Base-by-base conservation (phyloP, 2,329 filamentous ascomycete species). In the Thielaviopsis ethacetica region DNA sequence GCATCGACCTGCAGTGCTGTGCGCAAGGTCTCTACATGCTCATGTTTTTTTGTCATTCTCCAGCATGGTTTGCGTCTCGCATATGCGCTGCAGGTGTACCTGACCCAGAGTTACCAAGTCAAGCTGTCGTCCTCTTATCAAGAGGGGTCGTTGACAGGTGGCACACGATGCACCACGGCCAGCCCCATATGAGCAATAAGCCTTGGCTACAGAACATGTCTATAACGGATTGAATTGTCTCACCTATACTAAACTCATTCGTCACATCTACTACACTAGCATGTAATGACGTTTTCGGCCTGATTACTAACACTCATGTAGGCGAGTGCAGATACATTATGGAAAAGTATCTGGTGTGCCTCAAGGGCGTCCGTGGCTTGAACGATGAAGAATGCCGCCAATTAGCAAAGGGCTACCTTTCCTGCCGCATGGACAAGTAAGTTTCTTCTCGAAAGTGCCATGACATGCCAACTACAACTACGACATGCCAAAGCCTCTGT, bases 271-370 rank as follows among this genome's bases (percentile, higher is more conserved):
- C 38, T 5, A n/a, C 1, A 44, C 15, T 5, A n/a, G 15, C 13
- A 44, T 10, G 5, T 12, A 49, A 3, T 9, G 7, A n/a, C n/a
- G n/a, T 19, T 6, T 4, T 12, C 30, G 7, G 30, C 2, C 30
- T 2, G 30, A 34, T 34, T 49, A 49, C 44, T 49, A 21, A 49
- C n/a, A 49, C n/a, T 4, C n/a, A 3, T 19, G 10, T 7, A 93
- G 88, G 89, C 67, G 93, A 98, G 75, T 98, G 93, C 78, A 96
- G 91, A 70, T 76, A 85, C 61, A 81, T 94, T 64, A 97, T 97
- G 82, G 80, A 80, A 60, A 78, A 78, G 57, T 98, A 98, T 68
- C 79, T 98, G 54, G 78, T 80, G 61, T 98, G 93, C 71, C 84
- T 98, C 69, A 93, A 91, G 69, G 85, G 81, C 63, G 83, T 85